phyloP scores from a whole-genome alignment of 495 filamentous ascomycete genomes.

The Jackrogersella minutella region DNA sequence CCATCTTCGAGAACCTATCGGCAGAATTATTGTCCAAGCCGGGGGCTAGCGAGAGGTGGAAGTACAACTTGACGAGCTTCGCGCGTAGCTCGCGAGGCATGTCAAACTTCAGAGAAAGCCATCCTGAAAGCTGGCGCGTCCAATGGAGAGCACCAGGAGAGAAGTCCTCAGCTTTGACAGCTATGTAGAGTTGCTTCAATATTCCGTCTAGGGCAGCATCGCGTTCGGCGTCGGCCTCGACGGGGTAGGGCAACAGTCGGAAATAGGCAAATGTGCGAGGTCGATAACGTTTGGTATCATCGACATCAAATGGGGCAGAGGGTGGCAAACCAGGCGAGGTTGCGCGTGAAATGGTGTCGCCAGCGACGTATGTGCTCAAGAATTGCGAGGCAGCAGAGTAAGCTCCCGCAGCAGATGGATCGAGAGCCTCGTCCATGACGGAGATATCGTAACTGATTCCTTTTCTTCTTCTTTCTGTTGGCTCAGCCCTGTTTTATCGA shows the following conservation, averaged over 20 bases:
- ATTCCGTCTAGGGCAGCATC: conserved; percentile 82
- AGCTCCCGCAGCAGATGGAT: conserved; percentile 33
- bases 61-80: conserved; percentile 88
- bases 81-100: conserved; percentile 82
- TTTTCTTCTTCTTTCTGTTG: neutral
- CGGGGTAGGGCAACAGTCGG: conserved; percentile 82
- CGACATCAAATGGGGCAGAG: conserved; percentile 42
- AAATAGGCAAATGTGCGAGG: conserved; percentile 94
- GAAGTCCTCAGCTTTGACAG: conserved; percentile 92
- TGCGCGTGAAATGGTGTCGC: conserved; percentile 58
- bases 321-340: conserved; percentile 55
- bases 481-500: conserved; percentile 3
- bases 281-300: conserved; percentile 70
- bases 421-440: conserved; percentile 46
- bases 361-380: conserved; percentile 36
- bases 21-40: conserved; percentile 82
- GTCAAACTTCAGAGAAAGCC: conserved; percentile 97
- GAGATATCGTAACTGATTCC: neutral
- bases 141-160: conserved; percentile 92
- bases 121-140: conserved; percentile 94
- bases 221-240: conserved; percentile 78
- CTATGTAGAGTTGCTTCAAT: conserved; percentile 88
- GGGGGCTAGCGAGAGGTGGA: conserved; percentile 89
- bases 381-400: conserved; percentile 41
- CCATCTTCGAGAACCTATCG: conserved; percentile 96